Evolutionary conservation across 2,329 filamentous ascomycete species (phyloP).

Genomic region (Colletotrichum liriopes): DNA sequence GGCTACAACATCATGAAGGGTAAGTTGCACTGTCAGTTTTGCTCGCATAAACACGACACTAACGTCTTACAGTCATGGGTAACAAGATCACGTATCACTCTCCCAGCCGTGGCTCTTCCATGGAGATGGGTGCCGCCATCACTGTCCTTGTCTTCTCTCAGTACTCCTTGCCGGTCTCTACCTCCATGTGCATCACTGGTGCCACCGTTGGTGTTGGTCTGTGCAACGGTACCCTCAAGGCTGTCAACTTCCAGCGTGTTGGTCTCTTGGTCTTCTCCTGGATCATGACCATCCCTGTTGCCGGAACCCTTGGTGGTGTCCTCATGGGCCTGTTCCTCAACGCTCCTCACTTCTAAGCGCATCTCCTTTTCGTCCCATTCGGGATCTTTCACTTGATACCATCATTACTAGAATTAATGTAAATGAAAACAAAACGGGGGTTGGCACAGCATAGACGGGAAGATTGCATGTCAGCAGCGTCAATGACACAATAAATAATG

Average conservation of each 20-base stretch:
- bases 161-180: slow-evolving; percentile 82
- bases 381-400: slow-evolving; percentile 20
- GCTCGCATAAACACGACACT: slow-evolving; percentile 39
- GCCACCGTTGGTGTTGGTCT: slow-evolving; percentile 85
- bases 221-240: slow-evolving; percentile 80
- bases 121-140: slow-evolving; percentile 86
- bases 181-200: slow-evolving; percentile 85
- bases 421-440: slow-evolving; percentile 12
- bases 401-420: slow-evolving; percentile 33
- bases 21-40: slow-evolving; percentile 53
- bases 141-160: slow-evolving; percentile 84
- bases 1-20: slow-evolving; percentile 90
- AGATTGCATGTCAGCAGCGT: background rate
- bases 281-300: slow-evolving; percentile 67
- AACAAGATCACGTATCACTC: slow-evolving; percentile 84
- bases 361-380: background rate
- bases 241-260: slow-evolving; percentile 84
- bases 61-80: slow-evolving; percentile 75
- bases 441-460: slow-evolving; percentile 18
- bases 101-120: slow-evolving; percentile 72
- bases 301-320: slow-evolving; percentile 58
- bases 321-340: slow-evolving; percentile 60
- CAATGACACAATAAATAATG: background rate
- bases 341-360: slow-evolving; percentile 49
- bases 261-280: slow-evolving; percentile 77